Conservation (phyloP, 2,329 filamentous ascomycete genomes). For the Epichloe hybrida region DNA sequence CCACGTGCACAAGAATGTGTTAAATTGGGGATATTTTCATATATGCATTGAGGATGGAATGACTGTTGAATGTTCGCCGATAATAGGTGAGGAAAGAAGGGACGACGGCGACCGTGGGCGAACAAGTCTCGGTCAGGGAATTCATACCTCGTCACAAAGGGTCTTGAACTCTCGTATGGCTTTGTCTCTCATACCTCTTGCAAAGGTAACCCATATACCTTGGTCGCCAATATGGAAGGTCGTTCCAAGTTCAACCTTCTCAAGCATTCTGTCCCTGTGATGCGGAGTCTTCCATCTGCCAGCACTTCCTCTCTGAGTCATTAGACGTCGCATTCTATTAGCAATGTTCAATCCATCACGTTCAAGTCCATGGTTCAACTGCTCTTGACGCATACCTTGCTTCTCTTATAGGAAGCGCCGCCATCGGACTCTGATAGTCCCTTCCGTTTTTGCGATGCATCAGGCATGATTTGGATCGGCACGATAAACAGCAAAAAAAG, state of each 20-base stretch:
- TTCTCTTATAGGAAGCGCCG: constrained; percentile 22
- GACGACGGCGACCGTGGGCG: background rate
- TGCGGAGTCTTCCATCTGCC: constrained; percentile 50
- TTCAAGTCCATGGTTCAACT: background rate
- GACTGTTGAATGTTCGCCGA: background rate
- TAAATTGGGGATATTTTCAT: background rate
- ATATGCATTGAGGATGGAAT: background rate
- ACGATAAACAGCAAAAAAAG: background rate
- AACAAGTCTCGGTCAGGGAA: background rate
- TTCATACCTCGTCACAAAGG: constrained; percentile 51
- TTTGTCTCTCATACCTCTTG: constrained; percentile 55
- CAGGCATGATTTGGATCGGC: constrained; percentile 15
- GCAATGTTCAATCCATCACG: background rate
- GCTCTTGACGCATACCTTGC: constrained; percentile 21
- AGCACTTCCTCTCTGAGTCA: constrained; percentile 29
- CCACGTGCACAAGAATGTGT: background rate
- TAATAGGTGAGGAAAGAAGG: background rate
- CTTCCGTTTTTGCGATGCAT: constrained; percentile 23
- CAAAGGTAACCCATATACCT: constrained; percentile 69
- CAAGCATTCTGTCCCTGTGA: constrained; percentile 36
- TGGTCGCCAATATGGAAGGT: constrained; percentile 52
- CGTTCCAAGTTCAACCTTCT: constrained; percentile 27
- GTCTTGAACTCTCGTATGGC: constrained; percentile 53
- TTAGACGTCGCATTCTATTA: constrained; percentile 10
- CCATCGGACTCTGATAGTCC: constrained; percentile 14